These are phyloP conservation scores for Sporothrix brasiliensis DNA, from an alignment of 2,329 filamentous ascomycete species.

Conservation along the genomic window DNA sequence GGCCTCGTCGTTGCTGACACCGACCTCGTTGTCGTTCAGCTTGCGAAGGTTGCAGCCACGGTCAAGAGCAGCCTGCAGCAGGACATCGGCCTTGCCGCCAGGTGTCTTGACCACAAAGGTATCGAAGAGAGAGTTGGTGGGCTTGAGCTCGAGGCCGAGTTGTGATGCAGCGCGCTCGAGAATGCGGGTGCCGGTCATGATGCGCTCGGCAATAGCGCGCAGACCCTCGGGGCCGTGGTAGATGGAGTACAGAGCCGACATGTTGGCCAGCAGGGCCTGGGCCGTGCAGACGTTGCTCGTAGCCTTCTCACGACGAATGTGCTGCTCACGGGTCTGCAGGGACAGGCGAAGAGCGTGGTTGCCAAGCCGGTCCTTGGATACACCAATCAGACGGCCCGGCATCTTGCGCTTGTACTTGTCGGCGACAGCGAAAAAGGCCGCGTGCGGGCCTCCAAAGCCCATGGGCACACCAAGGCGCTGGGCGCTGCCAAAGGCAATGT, in stretches of 20 bases:
- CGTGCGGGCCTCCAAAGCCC: constrained; percentile 92
- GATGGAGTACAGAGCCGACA: constrained; percentile 91
- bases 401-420: constrained; percentile 95
- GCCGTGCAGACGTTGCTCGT: constrained; percentile 98
- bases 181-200: constrained; percentile 70
- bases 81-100: constrained; percentile 49
- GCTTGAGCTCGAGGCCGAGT: constrained; percentile 61
- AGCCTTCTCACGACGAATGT: constrained; percentile 93
- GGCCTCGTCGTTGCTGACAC: constrained; percentile 75
- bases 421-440: constrained; percentile 89
- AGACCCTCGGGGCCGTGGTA: constrained; percentile 89
- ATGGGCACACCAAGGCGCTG: constrained; percentile 91
- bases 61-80: constrained; percentile 54
- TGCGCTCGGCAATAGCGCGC: constrained; percentile 77
- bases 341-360: constrained; percentile 80
- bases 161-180: constrained; percentile 66
- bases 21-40: constrained; percentile 54
- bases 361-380: constrained; percentile 88
- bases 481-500: constrained; percentile 91
- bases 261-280: constrained; percentile 90
- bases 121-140: constrained; percentile 60
- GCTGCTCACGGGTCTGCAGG: constrained; percentile 91
- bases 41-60: constrained; percentile 63
- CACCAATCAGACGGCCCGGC: constrained; percentile 83
- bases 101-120: constrained; percentile 70